These are phyloP conservation scores for Sporothrix protearum DNA, from an alignment of 2,329 filamentous ascomycete species.

Conservation along the genomic window DNA sequence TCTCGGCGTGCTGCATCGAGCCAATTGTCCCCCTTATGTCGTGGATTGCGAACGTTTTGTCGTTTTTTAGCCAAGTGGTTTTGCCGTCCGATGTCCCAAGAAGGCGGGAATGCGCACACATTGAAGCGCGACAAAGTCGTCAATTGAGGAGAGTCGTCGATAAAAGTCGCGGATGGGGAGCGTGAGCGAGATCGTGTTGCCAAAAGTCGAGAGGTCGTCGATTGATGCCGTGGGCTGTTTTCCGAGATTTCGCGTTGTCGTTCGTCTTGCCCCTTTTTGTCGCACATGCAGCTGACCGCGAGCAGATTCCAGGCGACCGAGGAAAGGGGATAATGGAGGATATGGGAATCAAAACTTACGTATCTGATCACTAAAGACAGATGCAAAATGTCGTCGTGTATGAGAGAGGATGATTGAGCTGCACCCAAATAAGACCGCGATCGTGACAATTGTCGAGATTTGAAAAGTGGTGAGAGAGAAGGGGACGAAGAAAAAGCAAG, in stretches of 20 bases:
- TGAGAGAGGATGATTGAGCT: not conserved
- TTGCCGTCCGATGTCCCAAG: not conserved
- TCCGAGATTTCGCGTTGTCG: not conserved
- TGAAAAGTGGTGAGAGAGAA: not conserved
- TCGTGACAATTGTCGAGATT: slow-evolving; percentile 1
- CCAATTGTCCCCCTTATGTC: not conserved
- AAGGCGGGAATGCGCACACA: not conserved
- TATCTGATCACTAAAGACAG: not conserved
- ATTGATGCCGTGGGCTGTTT: not conserved
- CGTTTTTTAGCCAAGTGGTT: not conserved
- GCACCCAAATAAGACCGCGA: not conserved
- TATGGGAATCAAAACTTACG: not conserved
- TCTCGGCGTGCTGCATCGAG: slow-evolving; percentile 8
- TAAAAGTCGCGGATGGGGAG: not conserved
- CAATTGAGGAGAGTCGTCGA: not conserved
- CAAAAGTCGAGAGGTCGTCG: not conserved
- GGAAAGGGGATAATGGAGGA: not conserved
- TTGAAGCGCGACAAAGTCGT: not conserved
- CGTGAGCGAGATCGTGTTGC: not conserved
- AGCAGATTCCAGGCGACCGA: slow-evolving; percentile 2
- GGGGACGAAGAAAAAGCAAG: slow-evolving; percentile 10
- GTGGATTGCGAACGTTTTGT: not conserved
- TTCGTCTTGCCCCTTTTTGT: slow-evolving; percentile 8
- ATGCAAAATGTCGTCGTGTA: not conserved
- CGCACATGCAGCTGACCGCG: slow-evolving; percentile 16